Conservation (phyloP, 1,139 yeast species). For the Pichia sp. region DNA sequence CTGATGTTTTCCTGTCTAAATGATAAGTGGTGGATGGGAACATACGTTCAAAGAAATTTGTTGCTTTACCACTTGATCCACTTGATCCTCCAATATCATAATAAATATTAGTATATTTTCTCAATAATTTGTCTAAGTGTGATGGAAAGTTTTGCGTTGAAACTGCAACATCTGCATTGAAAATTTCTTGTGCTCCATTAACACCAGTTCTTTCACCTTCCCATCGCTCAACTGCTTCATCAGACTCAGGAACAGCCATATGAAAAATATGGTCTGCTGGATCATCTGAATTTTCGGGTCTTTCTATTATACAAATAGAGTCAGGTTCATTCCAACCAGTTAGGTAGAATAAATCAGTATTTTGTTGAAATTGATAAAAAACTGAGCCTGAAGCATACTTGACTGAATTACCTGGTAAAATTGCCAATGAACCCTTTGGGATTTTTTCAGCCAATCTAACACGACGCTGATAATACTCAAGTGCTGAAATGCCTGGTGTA, state of each 20-base stretch:
- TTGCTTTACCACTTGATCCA: slow-evolving; percentile 10
- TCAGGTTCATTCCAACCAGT: slow-evolving; percentile 95
- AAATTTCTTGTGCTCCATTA: slow-evolving; percentile 71
- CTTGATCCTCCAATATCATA: slow-evolving; percentile 34
- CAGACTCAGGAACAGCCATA: slow-evolving; percentile 83
- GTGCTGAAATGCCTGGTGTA: slow-evolving; percentile 82
- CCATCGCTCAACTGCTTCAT: slow-evolving; percentile 78
- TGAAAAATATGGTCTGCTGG: slow-evolving; percentile 42
- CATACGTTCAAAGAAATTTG: slow-evolving; percentile 11
- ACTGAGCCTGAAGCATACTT: slow-evolving; percentile 87
- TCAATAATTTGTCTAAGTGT: slow-evolving; percentile 42
- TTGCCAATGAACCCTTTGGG: slow-evolving; percentile 62
- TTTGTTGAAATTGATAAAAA: slow-evolving; percentile 86
- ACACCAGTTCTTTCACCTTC: slow-evolving; percentile 90
- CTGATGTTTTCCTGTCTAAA: neutral
- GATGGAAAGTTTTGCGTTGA: slow-evolving; percentile 39
- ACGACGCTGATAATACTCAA: slow-evolving; percentile 75
- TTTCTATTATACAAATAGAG: slow-evolving; percentile 69
- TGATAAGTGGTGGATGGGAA: slow-evolving; percentile 8
- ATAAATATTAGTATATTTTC: slow-evolving; percentile 43
- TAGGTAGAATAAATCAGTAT: slow-evolving; percentile 76
- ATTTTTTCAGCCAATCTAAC: slow-evolving; percentile 47
- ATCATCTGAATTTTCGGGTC: slow-evolving; percentile 47
- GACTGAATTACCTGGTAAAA: slow-evolving; percentile 64
- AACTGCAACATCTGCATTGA: slow-evolving; percentile 77